Percentiles rank a stretch among this genome's conserved stretches.
Conservation (phyloP, 768 basidiomycete species). For the Amanita thiersii region DNA sequence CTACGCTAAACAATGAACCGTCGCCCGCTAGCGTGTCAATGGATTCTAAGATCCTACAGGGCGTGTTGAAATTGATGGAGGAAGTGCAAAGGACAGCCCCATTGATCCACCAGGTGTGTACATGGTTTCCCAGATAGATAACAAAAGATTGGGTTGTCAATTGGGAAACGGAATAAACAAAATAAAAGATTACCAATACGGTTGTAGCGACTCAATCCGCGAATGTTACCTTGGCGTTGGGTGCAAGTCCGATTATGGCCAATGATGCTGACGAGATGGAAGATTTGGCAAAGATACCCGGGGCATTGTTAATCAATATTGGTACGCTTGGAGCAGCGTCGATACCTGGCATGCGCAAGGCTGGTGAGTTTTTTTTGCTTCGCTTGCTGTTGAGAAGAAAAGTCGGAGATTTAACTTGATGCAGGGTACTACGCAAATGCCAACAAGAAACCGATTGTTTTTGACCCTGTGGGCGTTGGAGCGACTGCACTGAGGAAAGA, state of each 20-base stretch:
- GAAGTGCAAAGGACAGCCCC: constrained; percentile 49
- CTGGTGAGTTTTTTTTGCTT: constrained; percentile 32
- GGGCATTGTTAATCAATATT: constrained; percentile 78
- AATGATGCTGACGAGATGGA: constrained; percentile 76
- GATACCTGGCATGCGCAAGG: constrained; percentile 66
- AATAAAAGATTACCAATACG: constrained; percentile 72
- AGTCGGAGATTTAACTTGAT: neutral
- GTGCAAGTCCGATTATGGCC: constrained; percentile 93
- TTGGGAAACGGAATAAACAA: neutral
- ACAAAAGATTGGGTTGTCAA: neutral
- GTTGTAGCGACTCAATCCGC: constrained; percentile 88
- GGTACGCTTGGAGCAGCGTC: constrained; percentile 60
- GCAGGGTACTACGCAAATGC: constrained; percentile 52
- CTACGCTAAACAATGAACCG: too few relatives aligned
- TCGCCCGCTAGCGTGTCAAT: neutral
- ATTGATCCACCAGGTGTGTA: constrained; percentile 69
- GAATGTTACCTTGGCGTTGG: constrained; percentile 81
- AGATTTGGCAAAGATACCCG: constrained; percentile 59
- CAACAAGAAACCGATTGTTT: constrained; percentile 67
- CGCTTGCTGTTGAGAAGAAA: neutral
- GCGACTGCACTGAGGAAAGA: constrained; percentile 66
- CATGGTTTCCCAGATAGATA: neutral
- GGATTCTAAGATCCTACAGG: constrained; percentile 25
- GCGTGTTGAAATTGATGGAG: constrained; percentile 41
- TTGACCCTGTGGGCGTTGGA: constrained; percentile 91